Evolutionary conservation across 768 basidiomycete species (phyloP).

Genomic region (Suillus ampliporus): DNA sequence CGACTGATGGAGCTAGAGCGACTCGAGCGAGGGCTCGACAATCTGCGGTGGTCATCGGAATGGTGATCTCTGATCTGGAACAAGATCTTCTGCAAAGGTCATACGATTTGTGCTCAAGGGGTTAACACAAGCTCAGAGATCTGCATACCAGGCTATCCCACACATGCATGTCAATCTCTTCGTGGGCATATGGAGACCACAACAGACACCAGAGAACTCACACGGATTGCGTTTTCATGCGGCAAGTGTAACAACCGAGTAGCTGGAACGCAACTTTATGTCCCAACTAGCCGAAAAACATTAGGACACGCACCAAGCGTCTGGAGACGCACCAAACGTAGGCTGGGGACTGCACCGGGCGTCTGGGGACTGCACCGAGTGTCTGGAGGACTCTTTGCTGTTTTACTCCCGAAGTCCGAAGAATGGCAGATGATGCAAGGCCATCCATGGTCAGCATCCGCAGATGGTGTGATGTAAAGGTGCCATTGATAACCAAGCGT

Average conservation of each 20-base stretch:
- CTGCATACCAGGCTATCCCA: background rate
- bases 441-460: background rate
- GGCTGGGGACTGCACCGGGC: background rate
- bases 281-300: background rate
- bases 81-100: background rate
- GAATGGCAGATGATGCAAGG: background rate
- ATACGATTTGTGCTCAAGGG: background rate
- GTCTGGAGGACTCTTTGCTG: background rate
- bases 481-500: background rate
- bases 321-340: background rate
- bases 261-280: slow-evolving; percentile 1
- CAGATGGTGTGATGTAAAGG: background rate
- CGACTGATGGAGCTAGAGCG: background rate
- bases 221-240: background rate
- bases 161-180: background rate
- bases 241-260: background rate
- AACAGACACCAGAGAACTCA: background rate
- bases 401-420: slow-evolving; percentile 6
- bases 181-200: background rate
- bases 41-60: background rate
- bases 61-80: background rate
- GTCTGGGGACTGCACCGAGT: slow-evolving; percentile 1
- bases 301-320: background rate
- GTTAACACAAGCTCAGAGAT: background rate
- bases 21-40: background rate